phyloP scores from a whole-genome alignment of 1,139 yeast genomes.

The Hyphopichia buzzinii region DNA sequence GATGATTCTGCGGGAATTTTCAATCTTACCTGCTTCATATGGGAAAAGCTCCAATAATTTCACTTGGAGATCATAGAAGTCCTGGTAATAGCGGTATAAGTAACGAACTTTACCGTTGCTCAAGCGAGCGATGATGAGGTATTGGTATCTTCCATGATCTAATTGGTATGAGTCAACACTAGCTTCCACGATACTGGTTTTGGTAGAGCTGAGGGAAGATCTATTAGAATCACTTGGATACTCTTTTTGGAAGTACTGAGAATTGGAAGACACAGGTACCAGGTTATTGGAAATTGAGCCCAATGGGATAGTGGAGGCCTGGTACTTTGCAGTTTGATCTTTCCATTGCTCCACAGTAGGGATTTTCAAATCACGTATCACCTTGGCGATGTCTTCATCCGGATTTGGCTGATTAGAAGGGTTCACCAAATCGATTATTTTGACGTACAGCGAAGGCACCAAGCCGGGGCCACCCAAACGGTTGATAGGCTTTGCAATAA shows the following conservation, averaged over 20 bases:
- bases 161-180: constrained; percentile 78
- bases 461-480: constrained; percentile 96
- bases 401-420: constrained; percentile 29
- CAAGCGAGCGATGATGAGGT: constrained; percentile 67
- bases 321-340: constrained; percentile 82
- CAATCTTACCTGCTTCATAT: constrained; percentile 86
- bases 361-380: constrained; percentile 60
- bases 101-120: constrained; percentile 68
- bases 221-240: constrained; percentile 22
- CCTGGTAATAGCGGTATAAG: constrained; percentile 89
- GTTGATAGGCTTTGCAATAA: constrained; percentile 94
- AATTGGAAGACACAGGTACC: constrained; percentile 31
- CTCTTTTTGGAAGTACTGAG: constrained; percentile 37
- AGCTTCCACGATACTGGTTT: constrained; percentile 51
- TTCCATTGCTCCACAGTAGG: constrained; percentile 98
- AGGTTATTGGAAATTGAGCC: constrained; percentile 45
- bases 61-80: constrained; percentile 92
- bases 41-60: constrained; percentile 82
- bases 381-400: constrained; percentile 28
- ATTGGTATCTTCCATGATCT: constrained; percentile 90
- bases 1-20: constrained; percentile 66
- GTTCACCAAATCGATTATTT: constrained; percentile 70
- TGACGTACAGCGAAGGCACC: constrained; percentile 88
- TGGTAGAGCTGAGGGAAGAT: constrained; percentile 33
- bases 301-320: constrained; percentile 84